Evolutionary conservation across 2,329 filamentous ascomycete species (phyloP).

Genomic region (Fusarium newnesense): DNA sequence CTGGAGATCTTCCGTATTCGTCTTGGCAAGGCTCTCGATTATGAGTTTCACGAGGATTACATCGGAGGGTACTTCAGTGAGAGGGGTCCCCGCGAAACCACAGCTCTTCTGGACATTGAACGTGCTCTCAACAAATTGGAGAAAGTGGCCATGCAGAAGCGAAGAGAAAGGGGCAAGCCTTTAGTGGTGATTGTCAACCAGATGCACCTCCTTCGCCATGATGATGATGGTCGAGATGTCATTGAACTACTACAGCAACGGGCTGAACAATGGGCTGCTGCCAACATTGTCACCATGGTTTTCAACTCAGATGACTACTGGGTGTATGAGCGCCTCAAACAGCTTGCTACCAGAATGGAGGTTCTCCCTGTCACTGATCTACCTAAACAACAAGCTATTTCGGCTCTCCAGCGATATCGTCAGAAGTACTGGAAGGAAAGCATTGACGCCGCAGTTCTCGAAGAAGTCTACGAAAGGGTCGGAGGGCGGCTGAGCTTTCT

Average conservation of each 20-base stretch:
- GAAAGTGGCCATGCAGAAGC: constrained; percentile 84
- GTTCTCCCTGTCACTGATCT: constrained; percentile 88
- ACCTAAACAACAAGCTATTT: constrained; percentile 79
- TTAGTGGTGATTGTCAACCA: constrained; percentile 95
- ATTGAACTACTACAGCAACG: constrained; percentile 95
- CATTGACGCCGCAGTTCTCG: constrained; percentile 65
- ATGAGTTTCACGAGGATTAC: constrained; percentile 97
- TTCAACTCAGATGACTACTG: constrained; percentile 99
- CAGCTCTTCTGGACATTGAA: constrained; percentile 93
- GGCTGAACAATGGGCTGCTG: constrained; percentile 95
- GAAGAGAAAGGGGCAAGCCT: constrained; percentile 71
- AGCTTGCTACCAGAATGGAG: constrained; percentile 93
- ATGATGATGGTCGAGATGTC: constrained; percentile 91
- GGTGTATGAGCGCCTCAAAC: constrained; percentile 95
- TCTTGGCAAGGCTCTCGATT: constrained; percentile 92
- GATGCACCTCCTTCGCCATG: constrained; percentile 88
- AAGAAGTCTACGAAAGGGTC: constrained; percentile 85
- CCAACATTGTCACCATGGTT: constrained; percentile 88
- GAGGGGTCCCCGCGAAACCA: constrained; percentile 89
- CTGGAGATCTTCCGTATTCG: constrained; percentile 94
- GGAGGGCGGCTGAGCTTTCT: constrained; percentile 90
- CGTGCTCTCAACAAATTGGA: constrained; percentile 97
- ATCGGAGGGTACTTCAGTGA: constrained; percentile 97
- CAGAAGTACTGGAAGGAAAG: constrained; percentile 77
- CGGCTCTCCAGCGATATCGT: constrained; percentile 83